Conservation (phyloP, 2,329 filamentous ascomycete genomes). For the Aspergillus viridinutans region DNA sequence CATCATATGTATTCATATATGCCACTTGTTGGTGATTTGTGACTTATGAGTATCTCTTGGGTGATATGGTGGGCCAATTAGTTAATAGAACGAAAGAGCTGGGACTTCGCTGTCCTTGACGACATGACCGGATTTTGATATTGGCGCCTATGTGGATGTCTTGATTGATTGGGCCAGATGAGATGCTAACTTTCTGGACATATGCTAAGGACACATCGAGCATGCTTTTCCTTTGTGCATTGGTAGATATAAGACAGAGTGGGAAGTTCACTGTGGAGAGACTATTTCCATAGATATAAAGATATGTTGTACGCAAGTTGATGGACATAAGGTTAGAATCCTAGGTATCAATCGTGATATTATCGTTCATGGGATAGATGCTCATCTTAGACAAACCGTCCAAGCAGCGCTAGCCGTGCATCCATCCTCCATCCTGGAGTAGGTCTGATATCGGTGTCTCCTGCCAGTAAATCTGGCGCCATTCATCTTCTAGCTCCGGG, state of each 20-base stretch:
- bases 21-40: background rate
- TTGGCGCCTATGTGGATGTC: background rate
- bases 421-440: constrained; percentile 39
- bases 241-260: background rate
- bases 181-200: background rate
- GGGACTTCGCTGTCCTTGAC: background rate
- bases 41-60: background rate
- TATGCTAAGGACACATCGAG: background rate
- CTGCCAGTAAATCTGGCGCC: constrained; percentile 44
- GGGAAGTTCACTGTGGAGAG: background rate
- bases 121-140: background rate
- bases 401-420: constrained; percentile 8
- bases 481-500: constrained; percentile 41
- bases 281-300: background rate
- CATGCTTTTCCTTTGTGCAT: background rate
- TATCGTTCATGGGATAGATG: background rate
- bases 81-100: constrained; percentile 1
- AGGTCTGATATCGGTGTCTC: constrained; percentile 41
- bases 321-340: background rate
- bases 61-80: background rate
- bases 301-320: background rate
- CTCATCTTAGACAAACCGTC: background rate
- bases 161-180: background rate
- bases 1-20: constrained; percentile 1
- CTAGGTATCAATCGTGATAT: background rate